Base-by-base conservation (phyloP, 2,329 filamentous ascomycete genomes). In the Hypoxylon sp. region DNA sequence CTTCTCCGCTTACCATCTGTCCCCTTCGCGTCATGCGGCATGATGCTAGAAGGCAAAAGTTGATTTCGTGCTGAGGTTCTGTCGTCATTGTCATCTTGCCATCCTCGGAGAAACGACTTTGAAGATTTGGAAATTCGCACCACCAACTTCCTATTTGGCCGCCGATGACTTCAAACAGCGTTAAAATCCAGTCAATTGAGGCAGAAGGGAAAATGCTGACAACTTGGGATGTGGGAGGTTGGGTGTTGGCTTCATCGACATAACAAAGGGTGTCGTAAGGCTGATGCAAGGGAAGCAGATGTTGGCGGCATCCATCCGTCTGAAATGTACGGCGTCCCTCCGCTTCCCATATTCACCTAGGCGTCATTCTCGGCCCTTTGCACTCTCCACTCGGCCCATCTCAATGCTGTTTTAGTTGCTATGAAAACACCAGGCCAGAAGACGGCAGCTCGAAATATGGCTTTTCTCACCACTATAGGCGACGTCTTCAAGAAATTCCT, bases 331-430 rank as follows among this genome's bases (percentile, higher is more conserved):
- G 15, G 41, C 25, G 23, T 13, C 8, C 26, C 37, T 34, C 30
- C 15, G 16, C 34, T 41, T 38, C n/a, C 44, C 26, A 20, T 32
- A 38, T 11, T 32, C 25, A n/a, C n/a, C n/a, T n/a, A n/a, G n/a
- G n/a, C n/a, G n/a, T 34, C 40, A 35, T 37, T 35, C 13, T 43
- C 42, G 16, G 36, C 42, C 27, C 38, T 43, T 7, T 15, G 15
- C 16, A 63, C 55, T 45, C 26, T 58, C 51, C 55, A 50, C 26
- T 61, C 57, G n/a, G 63, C 63, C 63, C 64, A 67, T 25, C 45
- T 51, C 25, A 67, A 23, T 12, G 40, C 19, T 13, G 50, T 35
- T 4, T 20, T 35, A 19, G 55, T 64, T 7, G 19, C 47, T n/a
- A 57, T 6, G 31, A 55, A 65, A 15, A 64, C 1, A 7, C 17